Conservation (phyloP, 2,329 filamentous ascomycete genomes). For the Colletotrichum sp. region DNA sequence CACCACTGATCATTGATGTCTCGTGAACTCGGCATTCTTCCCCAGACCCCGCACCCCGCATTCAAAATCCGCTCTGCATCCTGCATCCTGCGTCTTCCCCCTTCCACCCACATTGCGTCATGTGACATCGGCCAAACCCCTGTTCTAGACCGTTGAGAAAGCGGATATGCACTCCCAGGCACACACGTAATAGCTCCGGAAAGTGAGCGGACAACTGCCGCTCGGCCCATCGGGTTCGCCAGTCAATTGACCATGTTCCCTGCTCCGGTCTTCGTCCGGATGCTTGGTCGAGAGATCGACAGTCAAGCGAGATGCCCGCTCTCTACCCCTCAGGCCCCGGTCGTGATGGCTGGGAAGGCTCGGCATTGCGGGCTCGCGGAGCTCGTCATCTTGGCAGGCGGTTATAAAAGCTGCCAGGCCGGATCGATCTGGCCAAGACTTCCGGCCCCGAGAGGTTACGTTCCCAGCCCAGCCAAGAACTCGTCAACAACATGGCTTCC, state of each 20-base stretch:
- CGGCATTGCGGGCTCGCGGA: neutral
- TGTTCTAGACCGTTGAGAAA: neutral
- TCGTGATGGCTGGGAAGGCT: neutral
- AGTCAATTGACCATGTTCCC: neutral
- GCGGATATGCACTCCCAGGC: neutral
- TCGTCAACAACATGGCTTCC: neutral
- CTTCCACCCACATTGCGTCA: neutral
- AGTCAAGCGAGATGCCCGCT: neutral
- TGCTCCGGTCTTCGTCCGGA: neutral
- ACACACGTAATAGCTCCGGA: neutral
- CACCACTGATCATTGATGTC: too few relatives aligned
- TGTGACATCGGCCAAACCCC: neutral
- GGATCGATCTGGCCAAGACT: neutral
- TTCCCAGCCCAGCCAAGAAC: neutral
- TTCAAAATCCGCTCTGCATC: neutral
- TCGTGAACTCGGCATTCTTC: neutral
- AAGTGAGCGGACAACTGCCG: neutral
- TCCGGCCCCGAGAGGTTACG: neutral
- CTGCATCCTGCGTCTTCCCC: neutral
- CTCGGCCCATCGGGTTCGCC: neutral
- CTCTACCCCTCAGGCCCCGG: neutral
- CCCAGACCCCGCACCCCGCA: neutral
- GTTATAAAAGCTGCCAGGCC: neutral
- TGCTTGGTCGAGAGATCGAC: neutral
- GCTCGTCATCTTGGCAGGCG: neutral